These are phyloP conservation scores for Boletus huronensis DNA, from an alignment of 768 basidiomycete species.

Conservation along the genomic window DNA sequence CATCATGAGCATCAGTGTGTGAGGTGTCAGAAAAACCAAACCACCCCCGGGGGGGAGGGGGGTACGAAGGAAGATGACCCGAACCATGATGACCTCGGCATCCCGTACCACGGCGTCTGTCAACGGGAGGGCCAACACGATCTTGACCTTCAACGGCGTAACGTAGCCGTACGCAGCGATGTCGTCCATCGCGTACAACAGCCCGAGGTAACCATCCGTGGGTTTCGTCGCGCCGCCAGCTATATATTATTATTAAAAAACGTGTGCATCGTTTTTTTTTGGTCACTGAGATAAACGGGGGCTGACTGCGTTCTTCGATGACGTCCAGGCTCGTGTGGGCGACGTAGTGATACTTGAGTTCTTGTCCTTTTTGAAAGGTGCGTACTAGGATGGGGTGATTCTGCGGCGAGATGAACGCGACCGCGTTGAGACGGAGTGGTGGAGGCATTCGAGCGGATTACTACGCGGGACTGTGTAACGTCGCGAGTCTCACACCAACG, in stretches of 20 bases:
- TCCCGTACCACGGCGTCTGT: slow-evolving; percentile 82
- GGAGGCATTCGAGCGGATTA: slow-evolving; percentile 49
- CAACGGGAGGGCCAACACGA: slow-evolving; percentile 74
- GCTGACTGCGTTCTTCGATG: slow-evolving; percentile 85
- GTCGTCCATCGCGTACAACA: slow-evolving; percentile 89
- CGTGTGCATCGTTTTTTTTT: too few relatives aligned
- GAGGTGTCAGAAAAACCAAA: not conserved
- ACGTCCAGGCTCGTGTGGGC: slow-evolving; percentile 90
- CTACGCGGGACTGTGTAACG: too few relatives aligned
- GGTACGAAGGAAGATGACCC: slow-evolving; percentile 19
- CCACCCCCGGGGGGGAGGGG: not conserved
- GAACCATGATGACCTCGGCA: slow-evolving; percentile 69
- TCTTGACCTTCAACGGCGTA: slow-evolving; percentile 84
- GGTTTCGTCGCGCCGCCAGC: slow-evolving; percentile 49
- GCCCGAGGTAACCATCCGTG: slow-evolving; percentile 77
- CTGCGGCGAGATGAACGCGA: slow-evolving; percentile 81
- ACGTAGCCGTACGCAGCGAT: slow-evolving; percentile 91
- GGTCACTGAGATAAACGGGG: too few relatives aligned
- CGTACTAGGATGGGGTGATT: slow-evolving; percentile 78
- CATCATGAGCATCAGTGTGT: not conserved
- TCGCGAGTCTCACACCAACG: too few relatives aligned
- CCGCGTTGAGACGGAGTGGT: slow-evolving; percentile 70
- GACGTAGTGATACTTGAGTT: slow-evolving; percentile 85
- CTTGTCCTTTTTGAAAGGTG: slow-evolving; percentile 58
- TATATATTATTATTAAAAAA: too few relatives aligned